These are phyloP conservation scores for Vigna radiata DNA, from an alignment of 306 rosid genomes.

Conservation along the genomic window DNA sequence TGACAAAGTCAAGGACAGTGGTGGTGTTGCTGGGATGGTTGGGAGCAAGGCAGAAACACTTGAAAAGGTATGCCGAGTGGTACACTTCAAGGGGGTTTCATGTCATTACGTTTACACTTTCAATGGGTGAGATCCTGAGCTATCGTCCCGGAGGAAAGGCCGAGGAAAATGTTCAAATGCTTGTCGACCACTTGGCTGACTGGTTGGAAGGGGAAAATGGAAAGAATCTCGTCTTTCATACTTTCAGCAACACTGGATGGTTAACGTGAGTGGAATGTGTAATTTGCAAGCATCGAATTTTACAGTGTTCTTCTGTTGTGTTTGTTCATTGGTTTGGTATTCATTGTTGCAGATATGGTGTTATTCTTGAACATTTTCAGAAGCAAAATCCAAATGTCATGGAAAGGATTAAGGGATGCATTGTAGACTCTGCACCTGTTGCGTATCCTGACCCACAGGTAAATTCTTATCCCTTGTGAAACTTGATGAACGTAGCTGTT, in stretches of 20 bases:
- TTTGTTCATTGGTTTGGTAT: constrained; percentile 35
- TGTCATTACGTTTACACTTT: constrained; percentile 88
- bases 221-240: constrained; percentile 88
- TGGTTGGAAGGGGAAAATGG: constrained; percentile 93
- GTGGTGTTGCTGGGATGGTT: constrained; percentile 97
- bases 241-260: constrained; percentile 99
- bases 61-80: constrained; percentile 90
- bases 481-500: not conserved
- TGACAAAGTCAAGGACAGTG: constrained; percentile 74
- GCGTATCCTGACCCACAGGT: constrained; percentile 92
- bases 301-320: constrained; percentile 18
- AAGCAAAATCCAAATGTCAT: constrained; percentile 63
- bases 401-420: constrained; percentile 84
- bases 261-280: constrained; percentile 66
- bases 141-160: constrained; percentile 85
- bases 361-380: constrained; percentile 76
- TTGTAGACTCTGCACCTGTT: constrained; percentile 99
- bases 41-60: constrained; percentile 97
- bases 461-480: constrained; percentile 35
- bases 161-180: constrained; percentile 76
- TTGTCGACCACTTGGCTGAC: constrained; percentile 82
- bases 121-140: constrained; percentile 82
- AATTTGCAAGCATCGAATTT: not conserved
- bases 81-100: constrained; percentile 91
- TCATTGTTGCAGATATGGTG: constrained; percentile 74